Conservation (phyloP, 2,329 filamentous ascomycete genomes). For the Cladobotryum mycophilum region DNA sequence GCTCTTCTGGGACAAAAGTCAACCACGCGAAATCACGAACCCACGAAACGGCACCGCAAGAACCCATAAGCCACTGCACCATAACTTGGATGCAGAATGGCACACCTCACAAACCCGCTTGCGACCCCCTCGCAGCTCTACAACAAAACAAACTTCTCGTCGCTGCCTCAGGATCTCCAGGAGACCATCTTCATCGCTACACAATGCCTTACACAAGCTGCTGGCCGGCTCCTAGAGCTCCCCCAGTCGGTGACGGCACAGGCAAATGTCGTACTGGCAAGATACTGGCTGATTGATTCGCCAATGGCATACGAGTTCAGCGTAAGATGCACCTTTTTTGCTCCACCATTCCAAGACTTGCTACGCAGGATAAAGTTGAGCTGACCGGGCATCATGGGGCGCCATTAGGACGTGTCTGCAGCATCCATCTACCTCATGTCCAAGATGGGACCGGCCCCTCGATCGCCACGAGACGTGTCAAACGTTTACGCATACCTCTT, state of each 20-base stretch:
- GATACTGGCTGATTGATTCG: constrained; percentile 66
- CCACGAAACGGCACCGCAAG: not conserved
- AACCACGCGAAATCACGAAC: not conserved
- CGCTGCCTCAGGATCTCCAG: constrained; percentile 62
- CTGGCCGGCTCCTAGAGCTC: constrained; percentile 73
- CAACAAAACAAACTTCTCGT: constrained; percentile 46
- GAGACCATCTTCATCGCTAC: constrained; percentile 66
- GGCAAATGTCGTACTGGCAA: constrained; percentile 72
- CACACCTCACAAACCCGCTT: constrained; percentile 63
- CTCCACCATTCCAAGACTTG: not conserved
- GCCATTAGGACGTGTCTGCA: constrained; percentile 66
- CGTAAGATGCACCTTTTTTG: constrained; percentile 26
- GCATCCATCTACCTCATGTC: constrained; percentile 73
- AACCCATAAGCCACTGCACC: not conserved
- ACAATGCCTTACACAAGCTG: constrained; percentile 68
- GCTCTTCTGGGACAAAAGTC: not conserved
- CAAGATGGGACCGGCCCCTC: constrained; percentile 73
- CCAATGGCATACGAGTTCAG: constrained; percentile 54
- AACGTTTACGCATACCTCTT: constrained; percentile 81
- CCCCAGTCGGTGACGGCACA: constrained; percentile 82
- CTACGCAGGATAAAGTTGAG: constrained; percentile 8
- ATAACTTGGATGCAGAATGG: constrained; percentile 33
- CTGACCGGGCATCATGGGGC: not conserved
- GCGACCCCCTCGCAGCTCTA: constrained; percentile 66
- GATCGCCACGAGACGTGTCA: constrained; percentile 71